A percentile compares a stretch with the other conserved stretches of the same genome.
These are phyloP conservation scores for Fusarium nelsonii DNA, from an alignment of 2,329 filamentous ascomycete species.

Conservation along the genomic window DNA sequence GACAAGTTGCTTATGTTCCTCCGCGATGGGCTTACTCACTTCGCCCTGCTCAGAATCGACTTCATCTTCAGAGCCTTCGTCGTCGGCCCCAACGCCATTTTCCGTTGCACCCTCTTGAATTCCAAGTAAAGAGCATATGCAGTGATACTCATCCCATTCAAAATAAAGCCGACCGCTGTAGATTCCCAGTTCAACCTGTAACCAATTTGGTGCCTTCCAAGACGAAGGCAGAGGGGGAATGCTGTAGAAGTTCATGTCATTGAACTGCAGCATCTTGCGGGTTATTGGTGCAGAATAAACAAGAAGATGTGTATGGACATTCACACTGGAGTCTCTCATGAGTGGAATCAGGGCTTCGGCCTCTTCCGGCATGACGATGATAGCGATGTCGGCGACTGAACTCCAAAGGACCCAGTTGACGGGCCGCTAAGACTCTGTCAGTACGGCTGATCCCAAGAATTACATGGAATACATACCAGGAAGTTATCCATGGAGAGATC, in stretches of 20 bases:
- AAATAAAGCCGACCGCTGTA: slow-evolving; percentile 72
- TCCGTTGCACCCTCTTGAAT: slow-evolving; percentile 30
- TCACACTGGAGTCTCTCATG: slow-evolving; percentile 47
- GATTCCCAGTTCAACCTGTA: slow-evolving; percentile 69
- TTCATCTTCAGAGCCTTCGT: neutral
- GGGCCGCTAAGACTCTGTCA: slow-evolving; percentile 52
- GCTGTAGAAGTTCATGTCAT: slow-evolving; percentile 64
- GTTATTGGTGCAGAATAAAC: slow-evolving; percentile 66
- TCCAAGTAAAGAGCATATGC: slow-evolving; percentile 52
- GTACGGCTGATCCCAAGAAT: neutral
- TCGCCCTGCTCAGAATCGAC: neutral
- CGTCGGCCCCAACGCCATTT: neutral
- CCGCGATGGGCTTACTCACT: neutral
- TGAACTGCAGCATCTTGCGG: slow-evolving; percentile 68
- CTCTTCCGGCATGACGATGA: slow-evolving; percentile 73
- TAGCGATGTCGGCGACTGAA: slow-evolving; percentile 56
- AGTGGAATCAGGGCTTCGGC: slow-evolving; percentile 65
- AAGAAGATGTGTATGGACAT: slow-evolving; percentile 54
- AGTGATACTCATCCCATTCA: slow-evolving; percentile 60
- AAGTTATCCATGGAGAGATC: slow-evolving; percentile 44
- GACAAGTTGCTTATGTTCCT: slow-evolving; percentile 11
- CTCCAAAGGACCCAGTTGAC: slow-evolving; percentile 73
- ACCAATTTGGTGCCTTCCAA: slow-evolving; percentile 64
- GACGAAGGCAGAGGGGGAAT: slow-evolving; percentile 61
- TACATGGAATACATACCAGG: slow-evolving; percentile 24